A percentile compares a stretch with the other conserved stretches of the same genome.
Conservation (phyloP, 768 basidiomycete species). For the Fibroporia radiculosa region DNA sequence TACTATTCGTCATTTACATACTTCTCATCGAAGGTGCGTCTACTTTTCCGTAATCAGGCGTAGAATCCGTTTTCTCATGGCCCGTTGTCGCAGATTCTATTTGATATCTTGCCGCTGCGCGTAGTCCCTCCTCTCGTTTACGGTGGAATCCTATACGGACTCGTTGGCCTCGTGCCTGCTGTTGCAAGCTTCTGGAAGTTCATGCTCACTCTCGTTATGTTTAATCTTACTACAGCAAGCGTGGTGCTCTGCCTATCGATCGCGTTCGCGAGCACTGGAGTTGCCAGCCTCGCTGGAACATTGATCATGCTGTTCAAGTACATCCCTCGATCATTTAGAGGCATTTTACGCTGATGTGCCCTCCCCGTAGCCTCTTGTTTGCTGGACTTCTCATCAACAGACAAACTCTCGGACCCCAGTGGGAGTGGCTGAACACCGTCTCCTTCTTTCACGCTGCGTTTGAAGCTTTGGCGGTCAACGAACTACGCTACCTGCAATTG, state of each 20-base stretch:
- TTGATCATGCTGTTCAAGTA: constrained; percentile 98
- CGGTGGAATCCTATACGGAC: constrained; percentile 90
- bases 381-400: constrained; percentile 95
- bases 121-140: constrained; percentile 93
- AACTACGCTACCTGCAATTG: constrained; percentile 86
- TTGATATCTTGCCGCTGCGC: constrained; percentile 91
- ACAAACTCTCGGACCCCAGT: constrained; percentile 61
- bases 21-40: constrained; percentile 80
- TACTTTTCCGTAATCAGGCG: not conserved
- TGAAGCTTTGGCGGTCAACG: constrained; percentile 96
- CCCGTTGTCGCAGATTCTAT: constrained; percentile 59
- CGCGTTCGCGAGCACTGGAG: constrained; percentile 75
- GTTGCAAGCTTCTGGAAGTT: constrained; percentile 97
- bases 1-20: constrained; percentile 98
- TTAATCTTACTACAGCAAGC: constrained; percentile 94
- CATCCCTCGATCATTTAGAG: constrained; percentile 24
- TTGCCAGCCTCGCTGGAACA: constrained; percentile 92
- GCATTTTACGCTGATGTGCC: constrained; percentile 1
- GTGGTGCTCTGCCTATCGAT: constrained; percentile 89
- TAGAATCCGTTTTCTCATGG: not conserved
- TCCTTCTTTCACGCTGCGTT: constrained; percentile 99
- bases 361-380: constrained; percentile 67
- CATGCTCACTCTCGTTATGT: constrained; percentile 88
- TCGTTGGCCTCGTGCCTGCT: constrained; percentile 90
- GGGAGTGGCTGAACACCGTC: constrained; percentile 83